These are phyloP conservation scores for Wickerhamomyces kurtzmanii DNA, from an alignment of 805 yeast genomes.

Conservation along the genomic window DNA sequence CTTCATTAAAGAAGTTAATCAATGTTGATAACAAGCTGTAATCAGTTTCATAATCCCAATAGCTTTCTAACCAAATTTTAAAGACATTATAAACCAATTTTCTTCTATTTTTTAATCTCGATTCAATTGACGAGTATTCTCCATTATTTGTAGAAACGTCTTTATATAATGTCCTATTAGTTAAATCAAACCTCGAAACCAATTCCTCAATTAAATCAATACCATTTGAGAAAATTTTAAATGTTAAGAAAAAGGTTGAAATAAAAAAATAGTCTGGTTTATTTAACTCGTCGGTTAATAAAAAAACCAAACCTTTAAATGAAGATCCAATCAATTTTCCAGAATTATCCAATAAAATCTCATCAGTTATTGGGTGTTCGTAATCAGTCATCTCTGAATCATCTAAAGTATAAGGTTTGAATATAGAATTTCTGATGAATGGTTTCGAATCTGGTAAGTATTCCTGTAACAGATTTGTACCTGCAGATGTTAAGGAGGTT, in stretches of 20 bases:
- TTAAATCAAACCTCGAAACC: constrained; percentile 53
- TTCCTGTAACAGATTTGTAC: constrained; percentile 23
- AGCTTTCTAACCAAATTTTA: constrained; percentile 83
- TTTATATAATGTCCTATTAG: constrained; percentile 21
- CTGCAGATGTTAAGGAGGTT: constrained; percentile 14
- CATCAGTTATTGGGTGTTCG: constrained; percentile 20
- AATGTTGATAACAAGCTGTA: constrained; percentile 54
- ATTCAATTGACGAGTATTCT: constrained; percentile 28
- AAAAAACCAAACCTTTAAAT: constrained; percentile 53
- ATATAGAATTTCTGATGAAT: constrained; percentile 24
- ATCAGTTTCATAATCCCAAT: constrained; percentile 67
- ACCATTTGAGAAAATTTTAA: constrained; percentile 61
- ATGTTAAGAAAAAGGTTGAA: constrained; percentile 70
- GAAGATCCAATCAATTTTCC: constrained; percentile 60
- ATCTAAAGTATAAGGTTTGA: constrained; percentile 22
- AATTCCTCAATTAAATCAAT: constrained; percentile 60
- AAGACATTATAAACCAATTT: constrained; percentile 59
- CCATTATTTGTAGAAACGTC: constrained; percentile 24
- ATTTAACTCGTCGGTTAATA: constrained; percentile 53
- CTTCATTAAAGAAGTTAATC: constrained; percentile 74
- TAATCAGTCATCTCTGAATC: constrained; percentile 15
- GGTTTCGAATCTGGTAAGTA: constrained; percentile 23
- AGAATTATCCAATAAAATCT: constrained; percentile 39
- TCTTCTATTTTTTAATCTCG: constrained; percentile 48
- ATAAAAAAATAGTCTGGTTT: constrained; percentile 61